phyloP scores from a whole-genome alignment of 805 yeast genomes.

The Lipomyces yamanashiensis region DNA sequence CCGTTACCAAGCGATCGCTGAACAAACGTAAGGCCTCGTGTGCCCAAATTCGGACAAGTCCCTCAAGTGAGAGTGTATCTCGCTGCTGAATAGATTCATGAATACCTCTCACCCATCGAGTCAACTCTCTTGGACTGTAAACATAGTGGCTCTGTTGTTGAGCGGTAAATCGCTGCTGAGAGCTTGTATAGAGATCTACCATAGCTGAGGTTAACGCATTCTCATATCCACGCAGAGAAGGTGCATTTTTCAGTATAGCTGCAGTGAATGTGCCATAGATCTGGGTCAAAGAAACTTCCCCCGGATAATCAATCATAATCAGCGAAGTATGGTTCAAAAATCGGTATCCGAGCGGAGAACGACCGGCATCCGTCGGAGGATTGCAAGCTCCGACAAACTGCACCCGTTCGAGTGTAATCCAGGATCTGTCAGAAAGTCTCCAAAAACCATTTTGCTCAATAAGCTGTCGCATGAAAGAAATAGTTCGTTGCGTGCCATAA shows the following conservation, averaged over 20 bases:
- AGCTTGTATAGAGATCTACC: conserved; percentile 61
- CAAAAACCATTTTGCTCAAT: conserved; percentile 79
- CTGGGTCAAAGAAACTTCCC: conserved; percentile 59
- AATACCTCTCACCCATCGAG: conserved; percentile 85
- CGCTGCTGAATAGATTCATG: conserved; percentile 53
- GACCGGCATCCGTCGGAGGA: conserved; percentile 81
- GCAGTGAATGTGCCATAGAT: conserved; percentile 66
- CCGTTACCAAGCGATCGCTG: conserved; percentile 65
- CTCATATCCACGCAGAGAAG: conserved; percentile 61
- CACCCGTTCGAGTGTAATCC: conserved; percentile 68
- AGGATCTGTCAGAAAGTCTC: conserved; percentile 59
- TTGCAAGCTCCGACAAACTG: conserved; percentile 97
- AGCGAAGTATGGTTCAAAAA: conserved; percentile 70
- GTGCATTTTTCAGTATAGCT: conserved; percentile 64
- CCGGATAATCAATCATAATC: conserved; percentile 81
- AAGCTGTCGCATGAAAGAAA: conserved; percentile 74
- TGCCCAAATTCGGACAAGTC: conserved; percentile 68
- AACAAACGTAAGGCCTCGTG: conserved; percentile 83
- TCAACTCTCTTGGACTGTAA: conserved; percentile 87
- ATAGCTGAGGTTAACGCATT: conserved; percentile 63
- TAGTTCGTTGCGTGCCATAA: conserved; percentile 74
- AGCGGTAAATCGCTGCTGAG: conserved; percentile 51
- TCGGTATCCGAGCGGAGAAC: conserved; percentile 60
- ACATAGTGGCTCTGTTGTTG: conserved; percentile 62
- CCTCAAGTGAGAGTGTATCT: conserved; percentile 48